phyloP scores from a whole-genome alignment of 768 basidiomycete species.

The Tylopilus felleus region DNA sequence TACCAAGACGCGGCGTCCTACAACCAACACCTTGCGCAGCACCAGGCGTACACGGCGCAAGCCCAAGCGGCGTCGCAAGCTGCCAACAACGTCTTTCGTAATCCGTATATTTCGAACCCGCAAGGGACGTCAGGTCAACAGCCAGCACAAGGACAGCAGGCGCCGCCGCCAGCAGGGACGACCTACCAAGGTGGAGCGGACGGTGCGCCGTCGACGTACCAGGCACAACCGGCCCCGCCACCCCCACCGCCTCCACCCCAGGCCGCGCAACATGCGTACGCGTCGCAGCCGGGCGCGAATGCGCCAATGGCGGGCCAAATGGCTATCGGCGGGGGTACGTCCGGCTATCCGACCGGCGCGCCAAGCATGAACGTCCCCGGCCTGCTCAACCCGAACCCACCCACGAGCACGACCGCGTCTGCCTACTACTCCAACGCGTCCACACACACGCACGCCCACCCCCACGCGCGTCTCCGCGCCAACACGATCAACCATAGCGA shows the following conservation, averaged over 20 bases:
- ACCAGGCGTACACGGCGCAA: slow-evolving; percentile 90
- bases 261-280: slow-evolving; percentile 24
- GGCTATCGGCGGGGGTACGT: slow-evolving; percentile 10
- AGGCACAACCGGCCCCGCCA: slow-evolving; percentile 29
- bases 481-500: slow-evolving; percentile 91
- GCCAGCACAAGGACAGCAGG: slow-evolving; percentile 21
- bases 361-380: slow-evolving; percentile 21
- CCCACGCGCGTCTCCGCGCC: slow-evolving; percentile 65
- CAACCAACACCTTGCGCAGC: slow-evolving; percentile 91
- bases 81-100: slow-evolving; percentile 65
- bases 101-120: slow-evolving; percentile 73
- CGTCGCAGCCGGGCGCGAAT: slow-evolving; percentile 23
- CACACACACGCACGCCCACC: slow-evolving; percentile 31
- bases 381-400: slow-evolving; percentile 44
- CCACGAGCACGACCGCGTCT: slow-evolving; percentile 42
- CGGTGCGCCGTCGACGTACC: slow-evolving; percentile 15
- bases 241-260: slow-evolving; percentile 17
- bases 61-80: slow-evolving; percentile 73
- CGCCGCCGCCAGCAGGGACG: slow-evolving; percentile 6
- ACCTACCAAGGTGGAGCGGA: slow-evolving; percentile 26
- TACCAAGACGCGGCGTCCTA: slow-evolving; percentile 93
- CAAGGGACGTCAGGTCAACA: slow-evolving; percentile 33
- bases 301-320: slow-evolving; percentile 21
- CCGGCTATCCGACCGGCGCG: slow-evolving; percentile 18
- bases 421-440: slow-evolving; percentile 56